phyloP scores from a whole-genome alignment of 495 filamentous ascomycete species.

The Neurospora tetrasperma region DNA sequence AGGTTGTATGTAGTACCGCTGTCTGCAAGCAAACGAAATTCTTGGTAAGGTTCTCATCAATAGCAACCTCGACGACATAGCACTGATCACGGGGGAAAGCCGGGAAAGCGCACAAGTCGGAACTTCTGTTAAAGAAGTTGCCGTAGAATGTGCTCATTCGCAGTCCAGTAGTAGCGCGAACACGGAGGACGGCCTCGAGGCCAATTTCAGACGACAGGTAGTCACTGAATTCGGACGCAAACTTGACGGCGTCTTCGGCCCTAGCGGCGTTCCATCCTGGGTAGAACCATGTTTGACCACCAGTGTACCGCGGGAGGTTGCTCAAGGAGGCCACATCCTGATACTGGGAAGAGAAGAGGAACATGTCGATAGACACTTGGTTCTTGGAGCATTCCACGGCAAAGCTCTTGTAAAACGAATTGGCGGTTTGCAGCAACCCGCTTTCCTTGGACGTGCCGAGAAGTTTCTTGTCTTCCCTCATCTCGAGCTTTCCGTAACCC shows the following conservation, averaged over 20 bases:
- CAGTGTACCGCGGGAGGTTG: constrained; percentile 90
- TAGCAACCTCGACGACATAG: constrained; percentile 98
- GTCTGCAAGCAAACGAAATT: constrained; percentile 90
- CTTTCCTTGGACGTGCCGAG: constrained; percentile 90
- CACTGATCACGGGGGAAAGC: constrained; percentile 95
- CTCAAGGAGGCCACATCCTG: constrained; percentile 94
- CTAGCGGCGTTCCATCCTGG: constrained; percentile 94
- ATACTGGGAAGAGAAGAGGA: constrained; percentile 93
- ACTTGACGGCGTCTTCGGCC: constrained; percentile 92
- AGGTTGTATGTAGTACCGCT: constrained; percentile 95
- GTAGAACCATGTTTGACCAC: constrained; percentile 97
- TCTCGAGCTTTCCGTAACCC: constrained; percentile 80
- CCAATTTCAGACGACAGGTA: constrained; percentile 93
- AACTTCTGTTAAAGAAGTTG: constrained; percentile 97
- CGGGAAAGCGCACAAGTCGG: constrained; percentile 93
- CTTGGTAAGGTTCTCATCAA: constrained; percentile 90
- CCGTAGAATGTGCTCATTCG: constrained; percentile 98
- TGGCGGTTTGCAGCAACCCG: constrained; percentile 75
- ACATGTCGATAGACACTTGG: constrained; percentile 98
- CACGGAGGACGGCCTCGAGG: constrained; percentile 89
- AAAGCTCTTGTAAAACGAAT: constrained; percentile 97
- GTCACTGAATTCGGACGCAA: constrained; percentile 91
- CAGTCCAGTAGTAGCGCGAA: constrained; percentile 87
- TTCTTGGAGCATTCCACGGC: constrained; percentile 98
- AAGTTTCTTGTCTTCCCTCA: constrained; percentile 94